Base-by-base conservation (phyloP, 257 asterid species). In the Salvia hispanica region DNA sequence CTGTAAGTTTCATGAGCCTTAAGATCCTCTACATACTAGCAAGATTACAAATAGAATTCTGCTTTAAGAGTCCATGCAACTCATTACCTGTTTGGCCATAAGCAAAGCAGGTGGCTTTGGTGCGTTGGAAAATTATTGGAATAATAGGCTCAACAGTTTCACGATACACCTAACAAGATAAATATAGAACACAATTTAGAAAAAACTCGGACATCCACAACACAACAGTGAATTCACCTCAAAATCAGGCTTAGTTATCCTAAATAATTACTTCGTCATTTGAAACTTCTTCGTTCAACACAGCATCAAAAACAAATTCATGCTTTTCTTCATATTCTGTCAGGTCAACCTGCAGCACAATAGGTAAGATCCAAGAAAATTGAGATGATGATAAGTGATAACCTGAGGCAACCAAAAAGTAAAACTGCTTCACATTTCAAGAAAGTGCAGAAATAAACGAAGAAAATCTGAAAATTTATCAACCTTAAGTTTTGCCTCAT, bases 301-400 rank as follows among this genome's bases (percentile, higher is more conserved):
- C 99, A 9, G 99, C 99, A 83, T 94, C 99, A 83, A 88, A 94
- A 73, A 89, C 95, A 82, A 94, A 94, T 81, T 87, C 99, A 75
- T 91, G 98, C 79, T 89, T 91, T 88, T 94, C 99, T 81, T 87
- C 62, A 69, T 94, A 94, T 74, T 89, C 98, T 34, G 99, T 94
- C 70, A 94, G 78, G 75, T 94, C 99, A 79, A 94, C 99, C 99
- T 94, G 95, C 65, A 77, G 25, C 14, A 70, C 3, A 52, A 34
- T 7, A 34, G 6, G 69, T 39, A 36, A 58, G 72, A 67, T 40
- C 16, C 63, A 66, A 47, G 58, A 34, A 67, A 47, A 56, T 4
- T 12, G 52, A 12, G 8, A 58, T 28, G 12, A n/a, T 25, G 25
- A 25, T 25, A 25, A 28, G 34, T 43, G 16, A 57, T 66, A 15